Percentiles rank a stretch among this genome's conserved stretches.
These are phyloP conservation scores for Alnus glutinosa DNA, from an alignment of 306 rosid genomes.

Conservation along the genomic window DNA sequence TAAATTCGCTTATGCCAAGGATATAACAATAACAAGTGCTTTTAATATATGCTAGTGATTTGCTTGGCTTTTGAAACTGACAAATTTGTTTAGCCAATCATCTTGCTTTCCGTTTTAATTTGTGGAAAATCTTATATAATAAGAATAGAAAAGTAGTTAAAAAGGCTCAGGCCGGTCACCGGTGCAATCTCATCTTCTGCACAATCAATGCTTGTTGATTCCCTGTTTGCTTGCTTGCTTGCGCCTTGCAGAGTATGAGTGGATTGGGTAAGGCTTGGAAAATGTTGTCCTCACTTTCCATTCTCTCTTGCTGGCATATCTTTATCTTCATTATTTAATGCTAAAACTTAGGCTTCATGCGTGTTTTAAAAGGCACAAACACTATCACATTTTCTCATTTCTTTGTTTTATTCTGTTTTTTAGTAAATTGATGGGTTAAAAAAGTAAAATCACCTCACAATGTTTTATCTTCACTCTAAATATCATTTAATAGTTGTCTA, in stretches of 20 bases:
- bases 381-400: too few relatives aligned
- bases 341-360: background rate
- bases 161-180: too few relatives aligned
- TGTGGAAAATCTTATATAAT: too few relatives aligned
- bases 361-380: background rate
- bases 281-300: conserved; percentile 7
- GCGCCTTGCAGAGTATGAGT: background rate
- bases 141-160: too few relatives aligned
- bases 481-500: too few relatives aligned
- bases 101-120: too few relatives aligned
- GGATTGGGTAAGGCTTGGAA: background rate
- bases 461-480: too few relatives aligned
- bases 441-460: too few relatives aligned
- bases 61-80: too few relatives aligned
- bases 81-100: too few relatives aligned
- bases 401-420: too few relatives aligned
- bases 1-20: conserved; percentile 24
- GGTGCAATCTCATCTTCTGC: background rate
- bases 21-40: background rate
- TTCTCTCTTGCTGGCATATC: background rate
- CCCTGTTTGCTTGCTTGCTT: background rate
- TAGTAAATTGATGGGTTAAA: too few relatives aligned
- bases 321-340: conserved; percentile 8
- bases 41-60: background rate
- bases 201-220: background rate